Conservation (phyloP, 2,329 filamentous ascomycete genomes). For the Myriosclerotinia curreyana region DNA sequence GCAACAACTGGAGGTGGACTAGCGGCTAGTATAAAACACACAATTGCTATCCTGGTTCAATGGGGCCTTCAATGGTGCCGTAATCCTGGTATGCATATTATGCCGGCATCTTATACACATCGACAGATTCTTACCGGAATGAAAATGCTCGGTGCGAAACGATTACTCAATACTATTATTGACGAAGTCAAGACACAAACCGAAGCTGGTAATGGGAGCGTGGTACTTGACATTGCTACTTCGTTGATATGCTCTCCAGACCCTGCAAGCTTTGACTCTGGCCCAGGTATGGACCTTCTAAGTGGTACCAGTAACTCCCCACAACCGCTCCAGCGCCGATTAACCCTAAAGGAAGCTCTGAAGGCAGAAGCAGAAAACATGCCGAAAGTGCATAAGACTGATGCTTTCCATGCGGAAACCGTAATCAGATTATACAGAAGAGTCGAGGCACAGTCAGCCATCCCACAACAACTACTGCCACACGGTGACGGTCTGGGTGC, state of each 20-base stretch:
- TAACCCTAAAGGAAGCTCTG: slow-evolving; percentile 37
- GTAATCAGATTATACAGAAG: slow-evolving; percentile 37
- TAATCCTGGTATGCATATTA: slow-evolving; percentile 52
- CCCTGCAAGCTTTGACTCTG: slow-evolving; percentile 38
- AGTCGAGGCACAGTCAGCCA: slow-evolving; percentile 34
- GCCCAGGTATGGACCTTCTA: slow-evolving; percentile 22
- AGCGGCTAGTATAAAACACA: slow-evolving; percentile 55
- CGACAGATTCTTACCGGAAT: slow-evolving; percentile 62
- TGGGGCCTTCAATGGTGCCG: slow-evolving; percentile 53
- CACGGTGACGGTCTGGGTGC: slow-evolving; percentile 20
- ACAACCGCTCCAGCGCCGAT: slow-evolving; percentile 32
- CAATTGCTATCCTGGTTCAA: slow-evolving; percentile 59
- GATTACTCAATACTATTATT: slow-evolving; percentile 59
- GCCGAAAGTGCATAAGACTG: slow-evolving; percentile 33
- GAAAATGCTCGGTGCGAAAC: slow-evolving; percentile 59
- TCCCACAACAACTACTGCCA: slow-evolving; percentile 26
- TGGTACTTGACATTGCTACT: slow-evolving; percentile 66
- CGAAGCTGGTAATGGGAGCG: slow-evolving; percentile 55
- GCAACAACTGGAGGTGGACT: slow-evolving; percentile 55
- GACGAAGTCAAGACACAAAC: slow-evolving; percentile 65
- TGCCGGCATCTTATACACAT: slow-evolving; percentile 68
- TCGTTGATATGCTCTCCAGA: slow-evolving; percentile 68
- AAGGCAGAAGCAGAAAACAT: slow-evolving; percentile 35
- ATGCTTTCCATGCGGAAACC: slow-evolving; percentile 34
- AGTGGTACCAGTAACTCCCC: slow-evolving; percentile 9